Evolutionary conservation across 1,139 yeast genomes (phyloP).

Genomic region (Yamadazyma conglobata): DNA sequence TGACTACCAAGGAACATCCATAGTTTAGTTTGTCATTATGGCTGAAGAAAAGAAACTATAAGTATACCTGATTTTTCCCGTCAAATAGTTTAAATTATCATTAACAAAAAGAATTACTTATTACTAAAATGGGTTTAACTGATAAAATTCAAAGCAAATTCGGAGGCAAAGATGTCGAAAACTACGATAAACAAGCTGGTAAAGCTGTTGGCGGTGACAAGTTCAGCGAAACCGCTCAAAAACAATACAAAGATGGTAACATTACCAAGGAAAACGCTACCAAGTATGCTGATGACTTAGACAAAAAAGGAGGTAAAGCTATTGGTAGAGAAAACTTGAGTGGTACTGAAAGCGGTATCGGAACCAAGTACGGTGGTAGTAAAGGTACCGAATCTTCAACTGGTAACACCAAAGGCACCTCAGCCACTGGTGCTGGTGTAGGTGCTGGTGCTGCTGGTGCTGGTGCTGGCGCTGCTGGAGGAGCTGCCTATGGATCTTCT

Average conservation of each 20-base stretch:
- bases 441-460: conserved; percentile 12
- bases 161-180: conserved; percentile 24
- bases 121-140: conserved; percentile 36
- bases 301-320: conserved; percentile 26
- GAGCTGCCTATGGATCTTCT: conserved; percentile 12
- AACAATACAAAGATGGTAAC: conserved; percentile 30
- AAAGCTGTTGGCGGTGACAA: conserved; percentile 25
- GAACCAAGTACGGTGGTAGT: conserved; percentile 21
- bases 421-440: conserved; percentile 9
- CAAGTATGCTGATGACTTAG: conserved; percentile 25
- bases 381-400: conserved; percentile 8
- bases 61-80: no score
- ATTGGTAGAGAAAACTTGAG: conserved; percentile 28
- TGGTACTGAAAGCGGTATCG: conserved; percentile 30
- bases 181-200: conserved; percentile 31
- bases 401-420: conserved; percentile 8
- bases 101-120: no score
- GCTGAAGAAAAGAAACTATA: no score
- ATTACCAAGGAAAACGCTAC: conserved; percentile 25
- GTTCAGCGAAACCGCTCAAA: conserved; percentile 21
- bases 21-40: no score
- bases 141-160: conserved; percentile 32
- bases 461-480: conserved; percentile 14
- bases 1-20: no score
- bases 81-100: no score